These are phyloP conservation scores for Aspergillus mulundensis DNA, from an alignment of 495 filamentous ascomycete species.

Conservation along the genomic window DNA sequence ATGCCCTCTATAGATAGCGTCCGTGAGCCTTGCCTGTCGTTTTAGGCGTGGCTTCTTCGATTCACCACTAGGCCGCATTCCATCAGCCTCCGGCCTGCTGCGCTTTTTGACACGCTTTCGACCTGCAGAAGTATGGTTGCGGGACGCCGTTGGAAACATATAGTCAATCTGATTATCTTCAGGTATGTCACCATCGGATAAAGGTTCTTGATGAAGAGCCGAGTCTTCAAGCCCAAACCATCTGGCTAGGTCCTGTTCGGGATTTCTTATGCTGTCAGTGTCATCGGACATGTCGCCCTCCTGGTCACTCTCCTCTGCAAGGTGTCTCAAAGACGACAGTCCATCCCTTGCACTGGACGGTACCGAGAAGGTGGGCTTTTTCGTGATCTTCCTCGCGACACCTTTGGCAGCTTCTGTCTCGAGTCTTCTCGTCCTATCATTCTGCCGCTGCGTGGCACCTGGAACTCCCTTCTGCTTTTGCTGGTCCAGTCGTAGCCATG, in stretches of 20 bases:
- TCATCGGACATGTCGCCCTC: slow-evolving; percentile 43
- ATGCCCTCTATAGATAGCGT: slow-evolving; percentile 28
- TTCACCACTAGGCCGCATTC: slow-evolving; percentile 13
- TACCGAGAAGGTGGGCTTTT: slow-evolving; percentile 20
- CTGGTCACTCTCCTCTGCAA: slow-evolving; percentile 46
- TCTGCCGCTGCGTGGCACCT: slow-evolving; percentile 20
- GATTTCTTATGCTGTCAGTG: slow-evolving; percentile 3
- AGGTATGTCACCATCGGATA: slow-evolving; percentile 34
- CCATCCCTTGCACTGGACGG: slow-evolving; percentile 13
- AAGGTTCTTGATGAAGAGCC: slow-evolving; percentile 20
- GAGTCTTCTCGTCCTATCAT: slow-evolving; percentile 18
- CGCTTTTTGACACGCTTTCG: slow-evolving; percentile 42
- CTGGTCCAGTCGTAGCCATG: slow-evolving; percentile 75
- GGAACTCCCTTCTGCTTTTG: slow-evolving; percentile 36
- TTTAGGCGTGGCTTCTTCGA: slow-evolving; percentile 28
- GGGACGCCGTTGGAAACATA: slow-evolving; percentile 44
- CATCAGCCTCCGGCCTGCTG: slow-evolving; percentile 16
- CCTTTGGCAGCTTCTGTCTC: slow-evolving; percentile 37
- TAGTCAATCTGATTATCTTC: slow-evolving; percentile 59
- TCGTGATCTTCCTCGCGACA: slow-evolving; percentile 40
- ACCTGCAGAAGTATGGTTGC: slow-evolving; percentile 19
- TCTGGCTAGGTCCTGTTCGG: slow-evolving; percentile 4
- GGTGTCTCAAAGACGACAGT: slow-evolving; percentile 29
- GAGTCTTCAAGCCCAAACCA: slow-evolving; percentile 22
- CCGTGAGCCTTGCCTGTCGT: slow-evolving; percentile 32